Evolutionary conservation across 345 rosid species (phyloP).

Genomic region (Hypericum perforatum): DNA sequence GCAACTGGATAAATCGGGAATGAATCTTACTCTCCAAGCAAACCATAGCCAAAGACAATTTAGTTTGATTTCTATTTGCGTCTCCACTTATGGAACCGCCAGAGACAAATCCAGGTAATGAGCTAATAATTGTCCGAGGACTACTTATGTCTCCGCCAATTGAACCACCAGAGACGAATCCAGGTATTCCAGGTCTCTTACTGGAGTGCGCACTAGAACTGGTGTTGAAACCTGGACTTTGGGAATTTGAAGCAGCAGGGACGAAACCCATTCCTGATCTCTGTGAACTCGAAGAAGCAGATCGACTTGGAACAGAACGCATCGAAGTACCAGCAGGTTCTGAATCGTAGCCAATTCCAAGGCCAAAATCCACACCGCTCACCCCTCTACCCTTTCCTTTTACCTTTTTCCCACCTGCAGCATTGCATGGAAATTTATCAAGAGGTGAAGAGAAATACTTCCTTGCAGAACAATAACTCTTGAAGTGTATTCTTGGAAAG

Average conservation of each 20-base stretch:
- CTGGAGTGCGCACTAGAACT: conserved; percentile 30
- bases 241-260: conserved; percentile 66
- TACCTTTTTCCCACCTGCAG: conserved; percentile 73
- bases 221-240: conserved; percentile 28
- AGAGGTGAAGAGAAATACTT: neutral
- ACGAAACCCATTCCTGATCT: conserved; percentile 75
- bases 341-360: conserved; percentile 84
- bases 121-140: conserved; percentile 31
- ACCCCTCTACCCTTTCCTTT: conserved; percentile 76
- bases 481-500: too few relatives aligned
- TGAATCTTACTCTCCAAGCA: too few relatives aligned
- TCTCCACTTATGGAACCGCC: conserved; percentile 4
- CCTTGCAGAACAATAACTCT: neutral
- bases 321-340: conserved; percentile 39
- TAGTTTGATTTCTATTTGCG: conserved; percentile 16
- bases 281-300: conserved; percentile 55
- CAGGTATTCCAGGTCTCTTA: conserved; percentile 64
- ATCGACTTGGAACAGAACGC: conserved; percentile 33
- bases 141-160: conserved; percentile 61
- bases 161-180: conserved; percentile 85
- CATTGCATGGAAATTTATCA: conserved; percentile 18
- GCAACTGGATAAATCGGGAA: too few relatives aligned
- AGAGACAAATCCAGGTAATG: conserved; percentile 11
- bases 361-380: conserved; percentile 94
- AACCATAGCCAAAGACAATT: too few relatives aligned